A percentile compares a stretch with the other conserved stretches of the same genome.
These are phyloP conservation scores for Xylariomycetidae sp. DNA, from an alignment of 2,329 filamentous ascomycete genomes.

Conservation along the genomic window DNA sequence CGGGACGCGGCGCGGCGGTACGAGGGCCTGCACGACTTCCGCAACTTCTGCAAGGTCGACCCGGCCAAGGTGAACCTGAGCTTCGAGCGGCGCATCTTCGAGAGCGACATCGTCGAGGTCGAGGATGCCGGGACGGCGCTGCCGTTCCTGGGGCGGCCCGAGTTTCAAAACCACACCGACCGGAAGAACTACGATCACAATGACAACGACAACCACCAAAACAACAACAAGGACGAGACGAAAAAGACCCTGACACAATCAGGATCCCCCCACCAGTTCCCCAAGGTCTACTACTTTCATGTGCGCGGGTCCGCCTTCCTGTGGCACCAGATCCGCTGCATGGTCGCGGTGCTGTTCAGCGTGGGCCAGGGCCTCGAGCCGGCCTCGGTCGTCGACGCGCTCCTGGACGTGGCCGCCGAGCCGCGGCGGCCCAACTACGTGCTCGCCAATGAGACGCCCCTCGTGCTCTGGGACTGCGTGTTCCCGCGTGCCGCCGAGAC, in stretches of 20 bases:
- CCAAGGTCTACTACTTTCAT: slow-evolving; percentile 81
- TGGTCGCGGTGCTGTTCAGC: slow-evolving; percentile 88
- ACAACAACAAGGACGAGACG: slow-evolving; percentile 1
- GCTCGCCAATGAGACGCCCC: slow-evolving; percentile 83
- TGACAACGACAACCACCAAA: slow-evolving; percentile 1
- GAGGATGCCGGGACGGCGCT: slow-evolving; percentile 48
- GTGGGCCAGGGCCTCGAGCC: slow-evolving; percentile 83
- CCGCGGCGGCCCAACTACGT: slow-evolving; percentile 80
- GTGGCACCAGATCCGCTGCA: slow-evolving; percentile 96
- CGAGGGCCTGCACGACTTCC: slow-evolving; percentile 85
- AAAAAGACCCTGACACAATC: no score
- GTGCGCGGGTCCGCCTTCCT: slow-evolving; percentile 89
- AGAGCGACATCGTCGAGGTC: slow-evolving; percentile 73
- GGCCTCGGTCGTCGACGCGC: slow-evolving; percentile 64
- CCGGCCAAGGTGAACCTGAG: slow-evolving; percentile 82
- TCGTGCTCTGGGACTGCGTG: slow-evolving; percentile 94
- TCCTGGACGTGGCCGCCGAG: slow-evolving; percentile 68
- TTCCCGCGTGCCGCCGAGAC: slow-evolving; percentile 56
- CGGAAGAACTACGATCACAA: slow-evolving; percentile 8
- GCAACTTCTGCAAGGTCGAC: slow-evolving; percentile 96
- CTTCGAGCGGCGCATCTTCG: slow-evolving; percentile 74
- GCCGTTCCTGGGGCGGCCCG: slow-evolving; percentile 46
- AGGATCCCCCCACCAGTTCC: no score
- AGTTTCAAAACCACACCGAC: slow-evolving; percentile 34
- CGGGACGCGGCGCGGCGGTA: slow-evolving; percentile 72